Percentiles rank a stretch among this genome's conserved stretches.
Evolutionary conservation across 371 early-diverging fungal genomes (phyloP).

Genomic region (Basidiobolus meristosporus): DNA sequence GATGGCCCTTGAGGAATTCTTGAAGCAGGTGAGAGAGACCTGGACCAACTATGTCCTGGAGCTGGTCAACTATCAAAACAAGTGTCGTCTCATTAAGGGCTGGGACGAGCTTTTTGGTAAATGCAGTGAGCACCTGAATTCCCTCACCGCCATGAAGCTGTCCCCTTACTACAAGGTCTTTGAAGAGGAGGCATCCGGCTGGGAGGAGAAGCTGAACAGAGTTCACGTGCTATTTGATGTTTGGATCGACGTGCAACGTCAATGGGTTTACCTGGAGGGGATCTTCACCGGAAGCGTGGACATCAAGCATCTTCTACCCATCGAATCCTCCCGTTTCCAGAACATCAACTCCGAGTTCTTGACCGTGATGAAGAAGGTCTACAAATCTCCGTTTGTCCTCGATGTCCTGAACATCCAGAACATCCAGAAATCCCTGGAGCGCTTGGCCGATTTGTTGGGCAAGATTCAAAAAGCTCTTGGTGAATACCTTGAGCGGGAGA

Average conservation of each 20-base stretch:
- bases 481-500: constrained; percentile 92
- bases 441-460: constrained; percentile 75
- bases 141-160: constrained; percentile 88
- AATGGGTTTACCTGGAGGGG: constrained; percentile 98
- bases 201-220: constrained; percentile 94
- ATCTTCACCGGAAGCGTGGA: constrained; percentile 91
- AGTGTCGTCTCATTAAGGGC: constrained; percentile 84
- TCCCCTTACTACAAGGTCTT: constrained; percentile 96
- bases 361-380: constrained; percentile 92
- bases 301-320: constrained; percentile 89
- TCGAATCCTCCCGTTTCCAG: constrained; percentile 85
- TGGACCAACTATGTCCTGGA: constrained; percentile 88
- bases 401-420: constrained; percentile 85
- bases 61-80: constrained; percentile 91
- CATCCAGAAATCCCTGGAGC: constrained; percentile 89
- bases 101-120: constrained; percentile 96
- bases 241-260: constrained; percentile 98
- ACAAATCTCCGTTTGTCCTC: constrained; percentile 87
- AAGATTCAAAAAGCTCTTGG: constrained; percentile 97
- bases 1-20: constrained; percentile 96
- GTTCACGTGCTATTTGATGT: constrained; percentile 92
- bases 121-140: constrained; percentile 85
- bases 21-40: constrained; percentile 79
- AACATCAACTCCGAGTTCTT: constrained; percentile 94
- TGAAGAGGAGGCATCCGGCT: constrained; percentile 84